Conservation (phyloP, 345 rosid genomes). For the Salix brachista region DNA sequence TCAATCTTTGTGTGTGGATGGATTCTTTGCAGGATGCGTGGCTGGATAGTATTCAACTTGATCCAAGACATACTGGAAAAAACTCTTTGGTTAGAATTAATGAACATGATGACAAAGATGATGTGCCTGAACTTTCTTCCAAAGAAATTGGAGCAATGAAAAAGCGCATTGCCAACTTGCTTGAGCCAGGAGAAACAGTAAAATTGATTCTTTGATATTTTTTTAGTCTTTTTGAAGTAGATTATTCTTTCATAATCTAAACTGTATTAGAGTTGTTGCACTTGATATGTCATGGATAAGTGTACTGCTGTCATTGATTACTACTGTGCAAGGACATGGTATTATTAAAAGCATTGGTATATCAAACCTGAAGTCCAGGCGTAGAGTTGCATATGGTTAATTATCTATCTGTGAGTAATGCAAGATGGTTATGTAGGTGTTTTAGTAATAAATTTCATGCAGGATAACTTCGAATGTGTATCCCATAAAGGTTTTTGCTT, state of each 20-base stretch:
- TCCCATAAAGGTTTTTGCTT: not conserved
- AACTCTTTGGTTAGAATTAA: slow-evolving; percentile 15
- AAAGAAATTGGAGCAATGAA: slow-evolving; percentile 64
- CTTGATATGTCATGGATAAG: not conserved
- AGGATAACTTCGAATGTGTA: not conserved
- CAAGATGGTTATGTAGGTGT: not conserved
- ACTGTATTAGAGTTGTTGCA: not conserved
- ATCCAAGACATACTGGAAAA: slow-evolving; percentile 47
- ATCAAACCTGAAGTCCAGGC: not conserved
- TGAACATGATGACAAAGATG: slow-evolving; percentile 29
- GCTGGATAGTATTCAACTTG: slow-evolving; percentile 77
- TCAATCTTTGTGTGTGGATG: slow-evolving; percentile 10
- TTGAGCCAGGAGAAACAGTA: slow-evolving; percentile 94
- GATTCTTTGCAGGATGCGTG: slow-evolving; percentile 80
- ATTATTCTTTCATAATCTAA: not conserved
- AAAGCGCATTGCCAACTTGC: slow-evolving; percentile 77
- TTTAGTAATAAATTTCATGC: not conserved
- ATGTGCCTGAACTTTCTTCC: slow-evolving; percentile 54
- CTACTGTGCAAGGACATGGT: not conserved
- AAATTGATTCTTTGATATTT: slow-evolving; percentile 5
- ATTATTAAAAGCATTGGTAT: not conserved
- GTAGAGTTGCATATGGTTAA: not conserved
- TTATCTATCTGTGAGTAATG: not conserved
- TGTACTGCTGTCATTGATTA: not conserved
- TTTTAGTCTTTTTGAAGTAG: not conserved